Percentiles rank a stretch among this genome's conserved stretches.
Evolutionary conservation across 2,329 filamentous ascomycete genomes (phyloP).

Genomic region (Bretziella fagacearum): DNA sequence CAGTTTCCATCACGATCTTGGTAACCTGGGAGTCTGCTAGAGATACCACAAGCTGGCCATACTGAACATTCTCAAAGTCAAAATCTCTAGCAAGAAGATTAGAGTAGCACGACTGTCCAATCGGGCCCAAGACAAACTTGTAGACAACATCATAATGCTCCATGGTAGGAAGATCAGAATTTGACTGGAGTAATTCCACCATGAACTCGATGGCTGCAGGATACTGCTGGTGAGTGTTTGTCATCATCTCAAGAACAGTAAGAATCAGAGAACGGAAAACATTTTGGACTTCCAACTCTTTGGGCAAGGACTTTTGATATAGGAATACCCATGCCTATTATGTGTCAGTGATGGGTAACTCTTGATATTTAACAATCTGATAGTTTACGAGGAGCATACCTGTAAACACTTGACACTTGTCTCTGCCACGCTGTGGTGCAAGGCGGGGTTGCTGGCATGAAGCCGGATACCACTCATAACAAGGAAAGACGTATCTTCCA

Average conservation of each 20-base stretch:
- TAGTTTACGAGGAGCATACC: conserved; percentile 25
- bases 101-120: conserved; percentile 40
- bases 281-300: not conserved
- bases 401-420: conserved; percentile 46
- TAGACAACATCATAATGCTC: conserved; percentile 41
- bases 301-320: conserved; percentile 16
- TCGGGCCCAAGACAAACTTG: conserved; percentile 41
- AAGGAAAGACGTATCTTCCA: conserved; percentile 25
- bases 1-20: conserved; percentile 36
- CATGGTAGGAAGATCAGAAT: conserved; percentile 42
- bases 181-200: conserved; percentile 47
- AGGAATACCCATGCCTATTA: conserved; percentile 15
- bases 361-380: conserved; percentile 13
- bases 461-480: conserved; percentile 25
- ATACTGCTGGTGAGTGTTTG: conserved; percentile 39
- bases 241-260: conserved; percentile 32
- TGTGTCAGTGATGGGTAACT: conserved; percentile 10
- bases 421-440: conserved; percentile 25
- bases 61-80: conserved; percentile 46
- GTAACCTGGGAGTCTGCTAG: conserved; percentile 51
- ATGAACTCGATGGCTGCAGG: conserved; percentile 46
- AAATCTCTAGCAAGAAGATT: conserved; percentile 41
- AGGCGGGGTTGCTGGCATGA: conserved; percentile 15
- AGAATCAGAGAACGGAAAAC: conserved; percentile 35
- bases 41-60: conserved; percentile 48